Percentiles rank a stretch among this genome's conserved stretches.
Conservation (phyloP, 1,284 basidiomycete species). For the Leccinum huronense region DNA sequence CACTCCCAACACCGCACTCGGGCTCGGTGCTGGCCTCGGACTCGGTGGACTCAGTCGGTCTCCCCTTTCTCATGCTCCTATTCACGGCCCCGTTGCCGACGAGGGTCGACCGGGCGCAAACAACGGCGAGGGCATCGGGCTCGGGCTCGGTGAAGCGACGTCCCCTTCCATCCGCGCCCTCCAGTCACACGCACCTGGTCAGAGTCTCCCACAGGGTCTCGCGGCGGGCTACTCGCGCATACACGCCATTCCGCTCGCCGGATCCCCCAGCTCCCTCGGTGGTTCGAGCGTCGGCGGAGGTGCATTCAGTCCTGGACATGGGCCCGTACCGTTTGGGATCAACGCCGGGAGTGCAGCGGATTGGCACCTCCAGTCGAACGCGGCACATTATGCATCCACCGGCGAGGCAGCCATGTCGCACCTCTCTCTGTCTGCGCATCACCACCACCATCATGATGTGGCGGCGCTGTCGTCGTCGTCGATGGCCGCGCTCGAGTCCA, state of each 20-base stretch:
- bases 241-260: slow-evolving; percentile 63
- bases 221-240: slow-evolving; percentile 84
- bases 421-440: slow-evolving; percentile 28
- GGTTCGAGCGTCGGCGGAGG: slow-evolving; percentile 31
- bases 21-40: slow-evolving; percentile 27
- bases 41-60: slow-evolving; percentile 32
- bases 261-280: slow-evolving; percentile 37
- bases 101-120: slow-evolving; percentile 34
- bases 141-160: slow-evolving; percentile 38
- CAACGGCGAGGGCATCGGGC: slow-evolving; percentile 26
- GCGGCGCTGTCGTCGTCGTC: slow-evolving; percentile 16
- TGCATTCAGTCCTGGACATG: slow-evolving; percentile 35
- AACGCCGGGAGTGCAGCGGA: slow-evolving; percentile 29
- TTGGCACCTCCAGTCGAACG: slow-evolving; percentile 36
- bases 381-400: slow-evolving; percentile 16
- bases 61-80: slow-evolving; percentile 30
- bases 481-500: slow-evolving; percentile 42
- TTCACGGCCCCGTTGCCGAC: slow-evolving; percentile 36
- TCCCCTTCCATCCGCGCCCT: slow-evolving; percentile 69
- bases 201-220: slow-evolving; percentile 83
- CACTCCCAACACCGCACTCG: slow-evolving; percentile 23
- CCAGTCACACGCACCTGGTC: slow-evolving; percentile 79
- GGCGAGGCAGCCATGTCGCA: slow-evolving; percentile 22
- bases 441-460: slow-evolving; percentile 12
- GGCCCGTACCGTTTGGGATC: slow-evolving; percentile 33